These are phyloP conservation scores for Exophiala oligosperma DNA, from an alignment of 2,329 filamentous ascomycete genomes.

Conservation along the genomic window DNA sequence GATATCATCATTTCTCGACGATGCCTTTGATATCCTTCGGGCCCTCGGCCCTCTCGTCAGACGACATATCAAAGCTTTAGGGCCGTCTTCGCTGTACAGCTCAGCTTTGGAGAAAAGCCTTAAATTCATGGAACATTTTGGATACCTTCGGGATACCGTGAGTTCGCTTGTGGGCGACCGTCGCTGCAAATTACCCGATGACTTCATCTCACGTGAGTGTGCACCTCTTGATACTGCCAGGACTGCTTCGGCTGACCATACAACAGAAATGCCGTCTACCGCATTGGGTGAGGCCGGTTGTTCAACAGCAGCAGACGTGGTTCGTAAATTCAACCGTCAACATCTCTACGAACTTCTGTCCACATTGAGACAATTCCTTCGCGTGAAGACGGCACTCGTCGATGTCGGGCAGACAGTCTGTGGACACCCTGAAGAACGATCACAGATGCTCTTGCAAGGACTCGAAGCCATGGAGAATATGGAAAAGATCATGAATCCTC, in stretches of 20 bases:
- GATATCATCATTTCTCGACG: conserved; percentile 1
- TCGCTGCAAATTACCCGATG: not conserved
- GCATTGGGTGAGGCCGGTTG: too few species aligned
- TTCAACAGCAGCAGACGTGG: too few species aligned
- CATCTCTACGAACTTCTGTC: too few species aligned
- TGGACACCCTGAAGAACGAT: not conserved
- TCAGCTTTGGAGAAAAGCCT: not conserved
- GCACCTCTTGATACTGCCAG: not conserved
- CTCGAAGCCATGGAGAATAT: not conserved
- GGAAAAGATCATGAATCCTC: not conserved
- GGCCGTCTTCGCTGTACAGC: not conserved
- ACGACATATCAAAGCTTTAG: not conserved
- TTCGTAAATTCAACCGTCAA: too few species aligned
- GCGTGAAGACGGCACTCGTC: not conserved
- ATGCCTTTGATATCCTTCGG: not conserved
- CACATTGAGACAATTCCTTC: not conserved
- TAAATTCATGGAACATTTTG: not conserved
- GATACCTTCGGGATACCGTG: conserved; percentile 7
- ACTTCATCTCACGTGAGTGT: not conserved
- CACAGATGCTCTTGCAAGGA: not conserved
- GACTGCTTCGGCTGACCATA: not conserved
- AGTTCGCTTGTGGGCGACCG: not conserved
- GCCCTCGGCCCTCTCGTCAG: not conserved
- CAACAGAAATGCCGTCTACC: too few species aligned
- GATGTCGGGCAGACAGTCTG: not conserved